Percentiles rank a stretch among this genome's conserved stretches.
These are phyloP conservation scores for Trichopus zeylanicus DNA, from an alignment of 116 monocot species.

Conservation along the genomic window DNA sequence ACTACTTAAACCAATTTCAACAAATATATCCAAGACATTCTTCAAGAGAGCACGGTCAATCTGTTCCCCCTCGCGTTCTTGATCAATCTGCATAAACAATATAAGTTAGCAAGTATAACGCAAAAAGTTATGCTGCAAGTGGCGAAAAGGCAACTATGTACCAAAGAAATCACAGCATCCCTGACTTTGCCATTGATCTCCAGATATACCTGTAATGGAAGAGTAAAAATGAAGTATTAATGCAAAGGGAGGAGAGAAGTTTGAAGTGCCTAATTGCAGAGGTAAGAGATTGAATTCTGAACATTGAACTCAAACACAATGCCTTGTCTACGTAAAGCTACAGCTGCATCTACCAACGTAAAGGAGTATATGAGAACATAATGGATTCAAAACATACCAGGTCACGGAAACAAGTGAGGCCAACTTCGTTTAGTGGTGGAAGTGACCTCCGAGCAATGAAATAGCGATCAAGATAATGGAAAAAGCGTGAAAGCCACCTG, in stretches of 20 bases:
- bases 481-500: slow-evolving; percentile 52
- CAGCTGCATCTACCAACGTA: background rate
- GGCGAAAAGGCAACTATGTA: slow-evolving; percentile 15
- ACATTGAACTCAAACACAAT: background rate
- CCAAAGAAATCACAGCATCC: slow-evolving; percentile 75
- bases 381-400: slow-evolving; percentile 26
- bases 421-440: slow-evolving; percentile 72
- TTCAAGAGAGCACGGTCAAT: slow-evolving; percentile 82
- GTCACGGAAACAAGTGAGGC: slow-evolving; percentile 60
- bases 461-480: slow-evolving; percentile 51
- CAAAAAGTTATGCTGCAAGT: background rate
- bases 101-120: background rate
- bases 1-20: slow-evolving; percentile 63
- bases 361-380: background rate
- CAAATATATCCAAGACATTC: slow-evolving; percentile 85
- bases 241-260: background rate
- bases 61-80: slow-evolving; percentile 74
- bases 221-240: background rate
- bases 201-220: slow-evolving; percentile 41
- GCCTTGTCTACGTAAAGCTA: background rate
- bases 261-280: background rate
- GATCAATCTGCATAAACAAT: slow-evolving; percentile 57
- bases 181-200: slow-evolving; percentile 56
- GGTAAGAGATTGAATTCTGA: background rate
- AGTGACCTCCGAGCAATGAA: slow-evolving; percentile 63